Evolutionary conservation across 345 rosid species (phyloP).

Genomic region (Psidium friedrichsthalianum): DNA sequence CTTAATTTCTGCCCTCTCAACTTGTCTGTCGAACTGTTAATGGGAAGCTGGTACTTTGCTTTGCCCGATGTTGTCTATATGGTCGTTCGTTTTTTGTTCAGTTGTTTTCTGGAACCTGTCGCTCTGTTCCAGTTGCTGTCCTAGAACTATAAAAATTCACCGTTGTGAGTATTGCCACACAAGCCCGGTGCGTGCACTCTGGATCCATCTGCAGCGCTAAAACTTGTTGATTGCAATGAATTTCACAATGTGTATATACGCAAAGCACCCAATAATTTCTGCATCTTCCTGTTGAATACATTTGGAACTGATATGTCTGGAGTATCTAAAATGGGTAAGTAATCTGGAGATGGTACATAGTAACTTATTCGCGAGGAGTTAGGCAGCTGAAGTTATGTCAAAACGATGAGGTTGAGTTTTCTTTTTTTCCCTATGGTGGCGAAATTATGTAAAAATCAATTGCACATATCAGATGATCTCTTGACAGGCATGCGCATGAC

Average conservation of each 20-base stretch:
- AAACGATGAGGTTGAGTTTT: background rate
- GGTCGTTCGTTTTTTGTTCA: background rate
- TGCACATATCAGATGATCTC: background rate
- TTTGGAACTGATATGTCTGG: accelerated
- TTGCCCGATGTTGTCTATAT: background rate
- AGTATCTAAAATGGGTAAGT: background rate
- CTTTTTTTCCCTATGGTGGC: background rate
- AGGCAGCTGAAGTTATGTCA: background rate
- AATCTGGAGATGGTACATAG: background rate
- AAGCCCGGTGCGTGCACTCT: background rate
- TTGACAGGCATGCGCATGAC: background rate
- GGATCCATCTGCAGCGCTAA: background rate
- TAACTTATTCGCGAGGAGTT: background rate
- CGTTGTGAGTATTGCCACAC: background rate
- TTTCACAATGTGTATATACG: background rate
- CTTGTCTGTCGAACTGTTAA: background rate
- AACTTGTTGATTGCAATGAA: background rate
- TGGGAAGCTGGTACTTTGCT: background rate
- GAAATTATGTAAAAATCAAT: background rate
- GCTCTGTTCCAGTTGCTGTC: background rate
- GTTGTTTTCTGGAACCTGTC: no score
- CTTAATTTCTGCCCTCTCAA: no score
- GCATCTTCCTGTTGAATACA: no score
- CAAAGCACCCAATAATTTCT: no score
- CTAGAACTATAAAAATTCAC: no score